Evolutionary conservation across 352 stramenopile species (phyloP), one percentile per base, ranked within the genome.

Genomic region (Globisporangium okanoganense): DNA sequence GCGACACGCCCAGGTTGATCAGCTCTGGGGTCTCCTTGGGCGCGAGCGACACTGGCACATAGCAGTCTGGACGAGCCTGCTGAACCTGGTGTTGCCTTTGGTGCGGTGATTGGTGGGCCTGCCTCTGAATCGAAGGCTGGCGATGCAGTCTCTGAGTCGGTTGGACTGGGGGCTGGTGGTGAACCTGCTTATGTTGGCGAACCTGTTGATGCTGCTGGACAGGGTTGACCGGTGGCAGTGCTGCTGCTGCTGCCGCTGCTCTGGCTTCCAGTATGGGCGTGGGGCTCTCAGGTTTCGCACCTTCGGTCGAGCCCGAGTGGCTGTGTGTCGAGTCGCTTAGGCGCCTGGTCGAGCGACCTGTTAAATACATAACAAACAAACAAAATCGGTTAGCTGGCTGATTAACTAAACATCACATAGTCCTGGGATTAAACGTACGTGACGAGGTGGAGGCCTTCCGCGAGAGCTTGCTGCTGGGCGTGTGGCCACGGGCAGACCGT

Each of bases 1-100:
- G 51, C 25, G 51, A 50, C 14, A 59, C 59, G 33, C 36, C 53
- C 22, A 65, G 41, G 51, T 61, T 65, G 51, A 65, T 47, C 3
- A 65, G 29, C 22, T 40, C 38, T n/a, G 59, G 29, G 14, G 14
- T 20, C 36, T 58, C 33, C 24, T 62, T 62, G 5, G 56, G 47
- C 5, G 44, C 31, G 6, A 54, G 4, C 8, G 43, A 29, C 56
- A 38, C 8, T 31, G 44, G 14, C 20, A 60, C 40, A 3, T 40
- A 48, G 5, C 38, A 38, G 22, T 47, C 57, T 9, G 47, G 14
- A 4, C 6, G 52, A 12, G 25, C 27, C 24, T 50, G 35, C 35
- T 25, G 22, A 20, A 7, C 33, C 16, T 44, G 22, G 24, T 22
- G 16, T 3, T 45, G 33, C 18, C 10, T 31, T 9, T 33, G 41